These are phyloP conservation scores for Blumeria hordei DNA, from an alignment of 2,329 filamentous ascomycete genomes.

Conservation along the genomic window DNA sequence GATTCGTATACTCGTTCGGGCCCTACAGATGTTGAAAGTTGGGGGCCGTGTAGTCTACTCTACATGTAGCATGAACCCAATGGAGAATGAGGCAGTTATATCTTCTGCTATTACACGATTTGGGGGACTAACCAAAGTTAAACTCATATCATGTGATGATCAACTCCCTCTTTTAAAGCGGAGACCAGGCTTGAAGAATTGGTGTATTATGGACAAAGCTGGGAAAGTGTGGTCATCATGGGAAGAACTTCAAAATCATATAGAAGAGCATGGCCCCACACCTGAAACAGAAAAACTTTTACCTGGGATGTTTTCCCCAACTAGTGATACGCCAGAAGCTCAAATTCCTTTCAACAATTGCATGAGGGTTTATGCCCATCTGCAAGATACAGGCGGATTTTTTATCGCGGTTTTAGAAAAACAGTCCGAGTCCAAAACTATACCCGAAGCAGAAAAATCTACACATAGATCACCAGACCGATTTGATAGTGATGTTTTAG, in stretches of 20 bases:
- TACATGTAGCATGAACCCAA: constrained; percentile 95
- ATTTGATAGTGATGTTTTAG: constrained; percentile 19
- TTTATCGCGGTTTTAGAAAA: constrained; percentile 95
- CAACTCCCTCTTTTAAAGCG: constrained; percentile 56
- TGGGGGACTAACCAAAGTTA: constrained; percentile 58
- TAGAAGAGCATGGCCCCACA: constrained; percentile 32
- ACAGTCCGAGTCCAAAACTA: constrained; percentile 59
- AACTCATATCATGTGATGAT: constrained; percentile 62
- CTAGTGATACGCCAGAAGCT: constrained; percentile 27
- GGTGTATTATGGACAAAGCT: constrained; percentile 80
- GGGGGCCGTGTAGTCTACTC: constrained; percentile 92
- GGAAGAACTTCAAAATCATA: constrained; percentile 27
- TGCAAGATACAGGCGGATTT: constrained; percentile 91
- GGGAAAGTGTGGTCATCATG: constrained; percentile 59
- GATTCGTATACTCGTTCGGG: constrained; percentile 68
- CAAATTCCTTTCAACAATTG: constrained; percentile 65
- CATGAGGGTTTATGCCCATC: constrained; percentile 82
- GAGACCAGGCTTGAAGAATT: constrained; percentile 49
- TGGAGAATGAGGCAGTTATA: constrained; percentile 89
- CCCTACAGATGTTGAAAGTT: constrained; percentile 86
- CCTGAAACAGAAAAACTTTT: constrained; percentile 41
- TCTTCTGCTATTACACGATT: constrained; percentile 73
- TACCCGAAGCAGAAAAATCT: constrained; percentile 37
- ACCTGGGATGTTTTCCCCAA: constrained; percentile 61
- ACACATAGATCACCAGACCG: constrained; percentile 17